Evolutionary conservation across 495 filamentous ascomycete species (phyloP).

Genomic region (Neurospora sp.): DNA sequence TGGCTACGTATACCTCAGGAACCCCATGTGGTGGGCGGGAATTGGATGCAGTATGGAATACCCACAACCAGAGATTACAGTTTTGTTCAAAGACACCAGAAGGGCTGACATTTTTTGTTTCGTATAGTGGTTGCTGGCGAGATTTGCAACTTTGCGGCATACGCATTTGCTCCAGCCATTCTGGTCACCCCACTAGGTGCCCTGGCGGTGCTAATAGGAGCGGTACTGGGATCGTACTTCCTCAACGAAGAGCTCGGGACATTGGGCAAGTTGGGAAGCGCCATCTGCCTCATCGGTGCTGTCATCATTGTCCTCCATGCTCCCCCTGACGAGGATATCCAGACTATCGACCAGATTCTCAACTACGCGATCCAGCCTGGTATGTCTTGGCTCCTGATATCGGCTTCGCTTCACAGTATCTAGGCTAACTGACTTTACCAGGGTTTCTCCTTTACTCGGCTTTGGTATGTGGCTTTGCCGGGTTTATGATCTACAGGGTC

Average conservation of each 20-base stretch:
- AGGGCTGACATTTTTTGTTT: constrained; percentile 9
- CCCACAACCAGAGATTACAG: background rate
- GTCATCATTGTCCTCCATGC: constrained; percentile 97
- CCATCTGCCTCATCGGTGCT: constrained; percentile 89
- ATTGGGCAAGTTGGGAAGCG: constrained; percentile 88
- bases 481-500: constrained; percentile 91
- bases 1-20: constrained; percentile 86
- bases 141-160: constrained; percentile 92
- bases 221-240: constrained; percentile 90
- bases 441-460: constrained; percentile 81
- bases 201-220: constrained; percentile 86
- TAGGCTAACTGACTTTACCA: constrained; percentile 29
- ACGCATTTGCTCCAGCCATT: constrained; percentile 95
- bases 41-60: constrained; percentile 65
- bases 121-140: constrained; percentile 68
- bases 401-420: background rate
- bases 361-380: constrained; percentile 81
- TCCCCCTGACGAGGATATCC: constrained; percentile 82
- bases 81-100: constrained; percentile 1
- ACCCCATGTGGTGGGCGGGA: constrained; percentile 90
- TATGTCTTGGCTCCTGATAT: constrained; percentile 29
- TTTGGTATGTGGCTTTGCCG: constrained; percentile 67
- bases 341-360: constrained; percentile 80
- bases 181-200: constrained; percentile 91
- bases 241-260: constrained; percentile 79